Evolutionary conservation across 2,329 filamentous ascomycete species (phyloP), one percentile per base, ranked within the genome.

Genomic region (Fusarium sp.): DNA sequence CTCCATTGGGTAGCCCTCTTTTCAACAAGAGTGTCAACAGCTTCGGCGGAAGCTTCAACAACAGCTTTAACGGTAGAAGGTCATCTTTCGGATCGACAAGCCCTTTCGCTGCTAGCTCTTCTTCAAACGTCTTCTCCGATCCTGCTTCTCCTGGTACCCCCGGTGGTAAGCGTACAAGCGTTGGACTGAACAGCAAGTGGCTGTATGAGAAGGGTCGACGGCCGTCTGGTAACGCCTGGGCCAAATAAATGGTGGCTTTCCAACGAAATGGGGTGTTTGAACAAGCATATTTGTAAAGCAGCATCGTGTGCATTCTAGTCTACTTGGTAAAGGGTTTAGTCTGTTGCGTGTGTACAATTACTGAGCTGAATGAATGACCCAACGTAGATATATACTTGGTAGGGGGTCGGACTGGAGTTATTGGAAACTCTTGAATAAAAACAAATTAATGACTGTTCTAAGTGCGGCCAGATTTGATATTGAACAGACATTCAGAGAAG

Each of bases 161-260:
- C 8, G 81, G 84, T 8, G 85, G 87, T 40, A 93, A 92, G 82
- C 87, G 89, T 59, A 90, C 90, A 43, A 94, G 89, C 71, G 89
- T 97, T 55, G 89, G 90, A 1, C 77, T 98, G 76, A 98, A 95
- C 80, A 97, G 90, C 82, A 97, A 96, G 82, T 98, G 95, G 95
- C 80, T 98, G 64, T 98, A 97, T 77, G 93, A 98, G 80, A 93
- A 90, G 81, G 91, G 92, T 74, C 83, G 89, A 78, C 78, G 89
- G 78, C 82, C 86, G 72, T 83, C 85, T 54, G 78, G 83, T 13
- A 84, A 78, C 58, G 75, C 80, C 32, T 84, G 82, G 80, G 71
- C 76, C 51, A 76, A 79, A 49, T 81, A 45, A 77, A 46, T 10
- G 37, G 14, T 16, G 25, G 8, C n/a, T 43, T 37, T 48, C 16